Percentiles rank a stretch among this genome's conserved stretches.
These are phyloP conservation scores for Trichoderma pleuroti DNA, from an alignment of 2,329 filamentous ascomycete species.

Conservation along the genomic window DNA sequence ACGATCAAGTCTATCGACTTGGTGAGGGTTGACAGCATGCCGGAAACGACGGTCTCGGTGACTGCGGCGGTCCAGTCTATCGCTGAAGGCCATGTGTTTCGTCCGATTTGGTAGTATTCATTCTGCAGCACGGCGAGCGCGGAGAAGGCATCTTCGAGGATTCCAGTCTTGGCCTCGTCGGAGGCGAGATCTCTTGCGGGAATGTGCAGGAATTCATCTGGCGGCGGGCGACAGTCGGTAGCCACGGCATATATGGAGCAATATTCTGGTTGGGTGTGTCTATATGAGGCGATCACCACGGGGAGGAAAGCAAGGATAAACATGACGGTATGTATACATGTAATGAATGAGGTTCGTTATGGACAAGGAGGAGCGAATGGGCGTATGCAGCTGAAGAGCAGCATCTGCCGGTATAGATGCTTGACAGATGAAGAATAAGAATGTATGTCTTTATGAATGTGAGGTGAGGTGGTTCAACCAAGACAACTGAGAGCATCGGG, in stretches of 20 bases:
- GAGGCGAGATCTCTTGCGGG: neutral
- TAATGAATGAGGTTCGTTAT: neutral
- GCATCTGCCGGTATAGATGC: neutral
- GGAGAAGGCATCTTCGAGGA: constrained; percentile 51
- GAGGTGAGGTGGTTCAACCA: neutral
- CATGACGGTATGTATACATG: neutral
- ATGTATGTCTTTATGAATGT: neutral
- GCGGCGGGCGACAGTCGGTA: neutral
- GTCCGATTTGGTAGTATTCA: constrained; percentile 70
- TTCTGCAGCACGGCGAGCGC: constrained; percentile 74
- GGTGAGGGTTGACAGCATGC: constrained; percentile 68
- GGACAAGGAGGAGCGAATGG: neutral
- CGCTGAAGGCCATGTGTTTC: constrained; percentile 76
- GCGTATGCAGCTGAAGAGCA: neutral
- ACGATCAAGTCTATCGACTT: constrained; percentile 46
- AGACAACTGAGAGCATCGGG: neutral
- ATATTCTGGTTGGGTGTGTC: neutral
- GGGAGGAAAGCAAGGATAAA: neutral
- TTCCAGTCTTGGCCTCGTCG: neutral
- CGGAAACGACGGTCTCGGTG: constrained; percentile 73
- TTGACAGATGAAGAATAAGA: neutral
- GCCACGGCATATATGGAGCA: neutral
- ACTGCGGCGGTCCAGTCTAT: constrained; percentile 96
- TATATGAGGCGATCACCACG: neutral
- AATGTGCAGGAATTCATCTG: neutral